Base-by-base conservation (phyloP, 352 stramenopile genomes). In the Pythium guiyangense region DNA sequence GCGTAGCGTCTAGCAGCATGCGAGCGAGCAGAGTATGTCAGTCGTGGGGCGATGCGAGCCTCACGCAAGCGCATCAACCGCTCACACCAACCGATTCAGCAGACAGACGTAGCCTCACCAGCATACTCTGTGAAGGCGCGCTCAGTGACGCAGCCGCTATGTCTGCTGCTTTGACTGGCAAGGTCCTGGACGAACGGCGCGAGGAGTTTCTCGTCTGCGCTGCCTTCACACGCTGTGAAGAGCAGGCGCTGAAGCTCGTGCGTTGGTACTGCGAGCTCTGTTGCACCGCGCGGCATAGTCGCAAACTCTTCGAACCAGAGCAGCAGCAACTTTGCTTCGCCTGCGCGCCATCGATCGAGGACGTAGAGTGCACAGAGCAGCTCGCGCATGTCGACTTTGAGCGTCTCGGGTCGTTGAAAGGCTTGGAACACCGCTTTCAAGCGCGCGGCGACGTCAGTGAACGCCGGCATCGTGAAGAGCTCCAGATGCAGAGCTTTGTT, bases 271-370 rank as follows among this genome's bases (percentile, higher is more conserved):
- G 35, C 50, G 8, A 70, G 46, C 27, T 25, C 39, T 53, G 53
- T 62, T 0, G 31, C 26, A 14, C 39, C 44, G 2, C 56, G 29
- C 4, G 39, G 4, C 49, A 52, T 55, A 20, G 64, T 39, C 15
- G 74, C 58, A 49, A 86, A 89, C 46, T 84, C 70, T 37, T 84
- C 71, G 34, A 82, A 77, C 75, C 79, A 89, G 22, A 71, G 68
- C 50, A 48, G 20, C 12, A 89, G 59, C 46, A 84, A 63, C 40
- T 69, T 75, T 35, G 55, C 57, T 49, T 77, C 72, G 2, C 70
- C 68, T 54, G 81, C 65, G 26, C 66, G 67, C 74, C 79, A 85
- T 3, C 68, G 63, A 49, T 87, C 74, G 1, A 89, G 65, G 37
- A 89, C 68, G 6, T 66, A 51, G 6, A 85, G 59, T 6, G 74